Evolutionary conservation across 177 flowering plant genomes (phyloP).

Genomic region (Vitis hybrid): DNA sequence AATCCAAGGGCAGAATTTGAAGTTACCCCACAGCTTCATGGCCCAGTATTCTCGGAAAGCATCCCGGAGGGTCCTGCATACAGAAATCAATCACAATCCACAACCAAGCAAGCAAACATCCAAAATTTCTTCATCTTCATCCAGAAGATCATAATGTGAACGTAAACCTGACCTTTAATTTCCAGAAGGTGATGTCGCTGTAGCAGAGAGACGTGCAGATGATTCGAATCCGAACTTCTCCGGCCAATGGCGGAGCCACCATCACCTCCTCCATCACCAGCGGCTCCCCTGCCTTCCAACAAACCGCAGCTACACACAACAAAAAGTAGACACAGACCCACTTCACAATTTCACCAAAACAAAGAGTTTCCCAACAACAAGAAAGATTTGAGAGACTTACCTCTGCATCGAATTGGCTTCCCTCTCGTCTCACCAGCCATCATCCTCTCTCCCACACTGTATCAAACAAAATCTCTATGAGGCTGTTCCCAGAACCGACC

Average conservation of each 20-base stretch:
- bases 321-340: too few species aligned
- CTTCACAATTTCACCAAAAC: not conserved
- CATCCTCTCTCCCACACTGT: too few species aligned
- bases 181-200: constrained; percentile 72
- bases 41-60: constrained; percentile 71
- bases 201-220: constrained; percentile 76
- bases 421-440: constrained; percentile 24
- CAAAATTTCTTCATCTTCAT: too few species aligned
- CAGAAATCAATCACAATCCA: not conserved
- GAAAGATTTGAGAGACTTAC: constrained; percentile 12
- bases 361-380: not conserved
- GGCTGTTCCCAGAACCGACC: too few species aligned
- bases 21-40: constrained; percentile 82
- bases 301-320: constrained; percentile 58
- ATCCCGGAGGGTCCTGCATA: constrained; percentile 47
- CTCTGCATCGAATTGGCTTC: constrained; percentile 65
- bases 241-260: constrained; percentile 66
- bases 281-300: constrained; percentile 59
- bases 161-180: constrained; percentile 31
- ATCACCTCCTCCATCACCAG: constrained; percentile 67
- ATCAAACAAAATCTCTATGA: too few species aligned
- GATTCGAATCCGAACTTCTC: constrained; percentile 68
- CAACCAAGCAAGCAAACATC: not conserved
- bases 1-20: too few species aligned
- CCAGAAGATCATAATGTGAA: too few species aligned